Evolutionary conservation across 805 yeast genomes (phyloP).

Genomic region (Ogataea philodendri): DNA sequence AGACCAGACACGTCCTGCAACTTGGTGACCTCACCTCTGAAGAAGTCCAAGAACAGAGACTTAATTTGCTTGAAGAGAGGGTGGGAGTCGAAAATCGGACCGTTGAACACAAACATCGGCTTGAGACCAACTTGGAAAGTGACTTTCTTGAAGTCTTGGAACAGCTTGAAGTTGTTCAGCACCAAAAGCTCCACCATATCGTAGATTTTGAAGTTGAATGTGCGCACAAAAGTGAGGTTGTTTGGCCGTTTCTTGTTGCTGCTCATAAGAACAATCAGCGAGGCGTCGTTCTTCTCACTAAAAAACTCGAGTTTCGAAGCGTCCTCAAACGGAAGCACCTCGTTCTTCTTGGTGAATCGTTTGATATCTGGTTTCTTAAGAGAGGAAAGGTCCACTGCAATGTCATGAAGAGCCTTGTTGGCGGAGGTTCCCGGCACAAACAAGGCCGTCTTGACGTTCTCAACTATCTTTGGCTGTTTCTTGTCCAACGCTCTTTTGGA

Average conservation of each 20-base stretch:
- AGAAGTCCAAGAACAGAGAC: constrained; percentile 87
- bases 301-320: constrained; percentile 81
- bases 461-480: constrained; percentile 83
- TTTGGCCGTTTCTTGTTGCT: constrained; percentile 91
- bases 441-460: constrained; percentile 84
- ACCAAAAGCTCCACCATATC: constrained; percentile 92
- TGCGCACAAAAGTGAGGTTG: constrained; percentile 81
- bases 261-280: constrained; percentile 75
- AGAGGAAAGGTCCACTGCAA: constrained; percentile 83
- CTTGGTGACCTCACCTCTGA: constrained; percentile 77
- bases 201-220: constrained; percentile 84
- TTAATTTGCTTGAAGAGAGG: constrained; percentile 84
- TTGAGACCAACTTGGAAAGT: constrained; percentile 88
- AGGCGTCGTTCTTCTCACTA: constrained; percentile 90
- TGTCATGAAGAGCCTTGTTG: constrained; percentile 78
- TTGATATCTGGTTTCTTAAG: constrained; percentile 88
- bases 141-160: constrained; percentile 73
- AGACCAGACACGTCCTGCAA: constrained; percentile 92
- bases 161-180: constrained; percentile 63
- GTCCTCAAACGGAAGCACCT: constrained; percentile 91
- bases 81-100: constrained; percentile 85
- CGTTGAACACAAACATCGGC: constrained; percentile 93
- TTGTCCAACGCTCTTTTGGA: constrained; percentile 91
- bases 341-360: constrained; percentile 85
- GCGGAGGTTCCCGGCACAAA: constrained; percentile 88